Conservation (phyloP, 257 asterid species). For the Solanum boliviense region DNA sequence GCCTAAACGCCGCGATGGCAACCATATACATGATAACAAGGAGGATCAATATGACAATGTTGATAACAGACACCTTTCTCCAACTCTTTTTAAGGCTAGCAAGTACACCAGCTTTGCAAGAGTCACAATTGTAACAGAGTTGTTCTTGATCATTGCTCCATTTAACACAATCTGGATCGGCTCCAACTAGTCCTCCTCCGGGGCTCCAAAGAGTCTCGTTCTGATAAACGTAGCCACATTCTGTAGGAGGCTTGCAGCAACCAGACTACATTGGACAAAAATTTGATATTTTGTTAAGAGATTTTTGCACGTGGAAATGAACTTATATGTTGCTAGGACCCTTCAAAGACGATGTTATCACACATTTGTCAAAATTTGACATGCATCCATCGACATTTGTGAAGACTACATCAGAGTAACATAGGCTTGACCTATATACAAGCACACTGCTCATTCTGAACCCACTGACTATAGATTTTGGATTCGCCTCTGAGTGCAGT, state of each 20-base stretch:
- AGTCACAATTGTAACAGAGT: constrained; percentile 61
- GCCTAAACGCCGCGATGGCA: constrained; percentile 68
- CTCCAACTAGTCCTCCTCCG: constrained; percentile 27
- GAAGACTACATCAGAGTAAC: background rate
- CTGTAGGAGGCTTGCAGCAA: constrained; percentile 90
- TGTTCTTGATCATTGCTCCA: constrained; percentile 65
- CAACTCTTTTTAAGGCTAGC: constrained; percentile 82
- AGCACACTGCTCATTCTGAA: background rate
- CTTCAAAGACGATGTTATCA: background rate
- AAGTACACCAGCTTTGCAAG: constrained; percentile 84
- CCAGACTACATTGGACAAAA: constrained; percentile 46
- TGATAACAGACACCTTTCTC: constrained; percentile 74
- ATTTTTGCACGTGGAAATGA: background rate
- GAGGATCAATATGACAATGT: constrained; percentile 49
- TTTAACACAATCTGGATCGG: constrained; percentile 38
- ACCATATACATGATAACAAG: constrained; percentile 51
- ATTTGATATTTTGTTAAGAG: background rate
- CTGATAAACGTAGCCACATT: constrained; percentile 47
- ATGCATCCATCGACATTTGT: background rate
- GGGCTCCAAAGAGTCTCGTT: constrained; percentile 60
- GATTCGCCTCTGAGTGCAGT: background rate
- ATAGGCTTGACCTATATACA: background rate
- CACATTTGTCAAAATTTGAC: background rate
- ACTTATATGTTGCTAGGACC: background rate
- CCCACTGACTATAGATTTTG: background rate